Percentiles rank a stretch among this genome's conserved stretches.
Evolutionary conservation across 2,329 filamentous ascomycete genomes (phyloP).

Genomic region (Hyphodiscus sp.): DNA sequence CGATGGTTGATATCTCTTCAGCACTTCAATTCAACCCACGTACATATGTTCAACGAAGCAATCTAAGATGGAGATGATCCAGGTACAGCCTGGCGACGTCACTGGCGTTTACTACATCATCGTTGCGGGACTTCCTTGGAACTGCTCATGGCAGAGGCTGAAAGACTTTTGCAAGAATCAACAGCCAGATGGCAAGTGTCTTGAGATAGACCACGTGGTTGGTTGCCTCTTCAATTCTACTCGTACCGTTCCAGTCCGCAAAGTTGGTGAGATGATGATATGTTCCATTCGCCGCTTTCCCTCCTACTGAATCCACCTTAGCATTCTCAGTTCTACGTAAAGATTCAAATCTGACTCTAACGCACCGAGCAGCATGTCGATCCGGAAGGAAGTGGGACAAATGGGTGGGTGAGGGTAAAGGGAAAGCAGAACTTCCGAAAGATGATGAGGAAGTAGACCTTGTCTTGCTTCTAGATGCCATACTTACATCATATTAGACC

Average conservation of each 20-base stretch:
- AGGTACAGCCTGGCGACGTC: conserved; percentile 6
- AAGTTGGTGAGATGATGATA: too few relatives aligned
- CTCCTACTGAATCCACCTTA: too few relatives aligned
- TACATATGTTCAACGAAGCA: background rate
- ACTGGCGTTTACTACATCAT: conserved; percentile 12
- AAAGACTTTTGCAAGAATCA: conserved; percentile 22
- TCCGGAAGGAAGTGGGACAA: conserved; percentile 5
- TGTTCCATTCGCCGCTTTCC: too few relatives aligned
- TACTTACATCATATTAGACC: conserved; percentile 7
- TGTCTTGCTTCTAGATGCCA: background rate
- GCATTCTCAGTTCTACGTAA: too few relatives aligned
- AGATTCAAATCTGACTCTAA: too few relatives aligned
- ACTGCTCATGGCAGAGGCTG: conserved; percentile 21
- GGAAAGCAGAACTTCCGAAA: conserved; percentile 17
- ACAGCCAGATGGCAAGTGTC: conserved; percentile 9
- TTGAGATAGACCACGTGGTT: conserved; percentile 20
- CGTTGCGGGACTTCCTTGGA: conserved; percentile 14
- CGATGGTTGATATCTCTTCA: background rate
- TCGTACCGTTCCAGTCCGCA: too few relatives aligned
- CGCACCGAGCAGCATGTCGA: conserved; percentile 9
- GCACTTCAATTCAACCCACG: background rate
- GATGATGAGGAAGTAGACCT: conserved; percentile 15
- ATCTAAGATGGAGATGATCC: conserved; percentile 4
- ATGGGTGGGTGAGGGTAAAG: conserved; percentile 21
- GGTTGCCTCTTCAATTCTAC: too few relatives aligned